Evolutionary conservation across 768 basidiomycete genomes (phyloP).

Genomic region (Mycena alexandri): DNA sequence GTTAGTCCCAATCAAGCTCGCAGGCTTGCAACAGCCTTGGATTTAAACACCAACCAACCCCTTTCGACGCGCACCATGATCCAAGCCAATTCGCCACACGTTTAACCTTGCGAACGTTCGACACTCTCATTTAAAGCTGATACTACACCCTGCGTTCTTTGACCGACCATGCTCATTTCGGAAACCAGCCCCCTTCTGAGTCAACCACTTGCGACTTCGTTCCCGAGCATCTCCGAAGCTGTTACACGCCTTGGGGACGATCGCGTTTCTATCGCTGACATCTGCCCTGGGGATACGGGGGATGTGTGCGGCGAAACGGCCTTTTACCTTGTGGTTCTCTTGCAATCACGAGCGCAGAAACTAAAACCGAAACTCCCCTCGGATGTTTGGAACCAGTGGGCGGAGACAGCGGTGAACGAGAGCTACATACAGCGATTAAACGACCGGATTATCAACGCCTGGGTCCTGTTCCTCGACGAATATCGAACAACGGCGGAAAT

Average conservation of each 20-base stretch:
- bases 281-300: constrained; percentile 38
- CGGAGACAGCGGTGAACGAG: constrained; percentile 41
- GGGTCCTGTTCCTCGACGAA: constrained; percentile 58
- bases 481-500: constrained; percentile 57
- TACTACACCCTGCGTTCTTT: neutral
- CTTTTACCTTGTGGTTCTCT: constrained; percentile 51
- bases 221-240: constrained; percentile 37
- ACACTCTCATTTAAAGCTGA: constrained; percentile 7
- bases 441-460: constrained; percentile 48
- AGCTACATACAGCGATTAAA: constrained; percentile 50
- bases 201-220: neutral
- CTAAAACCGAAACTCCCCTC: constrained; percentile 29
- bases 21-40: too few relatives aligned
- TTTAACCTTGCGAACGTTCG: constrained; percentile 26
- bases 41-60: too few relatives aligned
- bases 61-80: too few relatives aligned
- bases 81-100: constrained; percentile 1
- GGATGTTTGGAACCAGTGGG: constrained; percentile 63
- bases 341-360: constrained; percentile 47
- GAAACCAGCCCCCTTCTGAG: constrained; percentile 43
- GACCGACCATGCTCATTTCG: constrained; percentile 21
- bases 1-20: neutral
- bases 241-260: constrained; percentile 40
- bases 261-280: constrained; percentile 38
- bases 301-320: constrained; percentile 40